Evolutionary conservation across 257 asterid species (phyloP), one percentile per base, ranked within the genome.

Genomic region (Nemophila menziesii): DNA sequence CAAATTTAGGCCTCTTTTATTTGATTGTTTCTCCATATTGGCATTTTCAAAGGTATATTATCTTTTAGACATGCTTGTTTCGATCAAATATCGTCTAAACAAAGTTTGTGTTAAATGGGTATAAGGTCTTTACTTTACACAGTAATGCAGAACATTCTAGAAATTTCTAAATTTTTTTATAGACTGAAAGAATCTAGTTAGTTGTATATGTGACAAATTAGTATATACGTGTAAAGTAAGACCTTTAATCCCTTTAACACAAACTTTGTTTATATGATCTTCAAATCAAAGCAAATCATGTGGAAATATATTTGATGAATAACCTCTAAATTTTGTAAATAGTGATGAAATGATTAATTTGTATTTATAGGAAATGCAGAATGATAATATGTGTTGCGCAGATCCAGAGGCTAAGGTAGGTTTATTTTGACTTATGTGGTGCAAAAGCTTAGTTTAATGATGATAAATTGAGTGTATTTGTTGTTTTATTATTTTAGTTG

Each of bases 1-100:
- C 75, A 84, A 74, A 46, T 77, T 80, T 77, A 75, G 95, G 81
- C 92, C 83, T 56, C 83, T 84, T 66, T 66, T 59, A 42, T 65
- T 66, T 39, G 78, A 71, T 44, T 80, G 93, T 62, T 58, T 72
- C 66, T 50, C 74, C 54, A 69, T 74, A 46, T 67, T 84, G 53
- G 55, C 75, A 60, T 61, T 68, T 63, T 41, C 56, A 40, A 66
- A 74, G 95, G 95, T 83, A 65, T 6, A 2, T 7, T 10, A 29
- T 29, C 45, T 16, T 15, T 29, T 6, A 29, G 2, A 29, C 36
- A 29, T 24, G 4, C 6, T 24, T 29, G 36, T 2, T 29, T 29
- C 8, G 36, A 2, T 29, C 12, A 2, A 2, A 29, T 29, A 29
- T 29, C 36, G 12, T 3, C 36, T 29, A 29, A 24, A 29, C 9